Evolutionary conservation across 192 early-diverging fungal species (phyloP), one percentile per base, ranked within the genome.

Genomic region (Mortierella antarctica): DNA sequence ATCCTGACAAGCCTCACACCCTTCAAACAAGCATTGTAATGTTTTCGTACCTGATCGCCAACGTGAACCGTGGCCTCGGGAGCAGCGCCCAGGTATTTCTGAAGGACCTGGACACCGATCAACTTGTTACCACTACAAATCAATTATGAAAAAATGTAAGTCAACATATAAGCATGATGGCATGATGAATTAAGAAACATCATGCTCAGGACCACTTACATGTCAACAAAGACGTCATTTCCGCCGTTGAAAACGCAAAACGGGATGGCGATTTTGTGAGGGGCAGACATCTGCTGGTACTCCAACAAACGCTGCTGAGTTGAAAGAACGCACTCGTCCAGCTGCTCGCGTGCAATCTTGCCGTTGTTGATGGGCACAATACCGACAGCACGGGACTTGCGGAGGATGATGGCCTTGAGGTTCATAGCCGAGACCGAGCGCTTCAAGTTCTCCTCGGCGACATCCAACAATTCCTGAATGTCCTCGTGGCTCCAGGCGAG

Each of bases 241-340:
- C 96, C 96, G 62, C 96, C 96, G 82, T 96, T 96, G 62, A 97
- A 97, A 18, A 94, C 94, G 72, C 96, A 97, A 84, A 95, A 97
- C 2, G 96, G 96, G 11, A 97, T 86, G 0, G 88, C 83, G 23
- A 82, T 86, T 49, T 87, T 82, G 65, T 82, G 67, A 4, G 87
- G 87, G 52, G 71, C 74, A 10, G 90, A 83, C 57, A 85, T 86
- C 40, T 89, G 85, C 60, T 89, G 80, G 73, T 84, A 89, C 52
- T 86, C 84, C 1, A 89, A 81, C 57, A 91, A 63, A 10, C 89
- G 89, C 41, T 89, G 85, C 67, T 94, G 94, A 59, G 89, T 87
- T 13, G 93, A 88, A 39, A 97, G 82, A 0, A 93, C 95, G 51
- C 92, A 92, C 78, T 97, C 96, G 81, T 97, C 96, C 75, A 96